A percentile compares a stretch with the other conserved stretches of the same genome.
Conservation (phyloP, 306 rosid species). For the Fragaria nilgerrensis region DNA sequence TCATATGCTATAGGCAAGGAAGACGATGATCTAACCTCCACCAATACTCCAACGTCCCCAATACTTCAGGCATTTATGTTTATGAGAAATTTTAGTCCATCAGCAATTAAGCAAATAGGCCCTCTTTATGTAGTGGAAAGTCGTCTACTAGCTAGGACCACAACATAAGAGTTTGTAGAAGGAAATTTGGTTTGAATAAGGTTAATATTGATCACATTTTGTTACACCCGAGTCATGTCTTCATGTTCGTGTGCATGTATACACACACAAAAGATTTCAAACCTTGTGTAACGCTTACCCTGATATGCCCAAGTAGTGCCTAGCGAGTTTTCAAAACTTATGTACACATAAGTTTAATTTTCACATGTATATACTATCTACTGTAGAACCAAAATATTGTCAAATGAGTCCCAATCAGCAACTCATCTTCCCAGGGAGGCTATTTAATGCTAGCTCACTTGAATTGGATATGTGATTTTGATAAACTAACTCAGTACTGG, state of each 20-base stretch:
- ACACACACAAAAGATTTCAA: no score
- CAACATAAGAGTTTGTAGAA: not conserved
- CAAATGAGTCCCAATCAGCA: not conserved
- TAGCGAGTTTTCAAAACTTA: no score
- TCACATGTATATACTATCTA: not conserved
- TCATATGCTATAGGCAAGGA: not conserved
- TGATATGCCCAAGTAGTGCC: no score
- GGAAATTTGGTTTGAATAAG: not conserved
- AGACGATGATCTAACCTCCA: constrained; percentile 23
- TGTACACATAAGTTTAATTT: not conserved
- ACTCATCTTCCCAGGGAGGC: not conserved
- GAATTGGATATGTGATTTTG: not conserved
- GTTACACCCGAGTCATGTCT: no score
- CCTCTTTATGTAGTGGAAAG: not conserved
- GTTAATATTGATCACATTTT: no score
- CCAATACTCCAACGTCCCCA: not conserved
- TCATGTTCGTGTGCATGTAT: no score
- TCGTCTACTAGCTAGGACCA: not conserved
- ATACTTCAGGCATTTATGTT: not conserved
- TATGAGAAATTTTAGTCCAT: not conserved
- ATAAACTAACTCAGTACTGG: not conserved
- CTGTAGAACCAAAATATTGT: no score
- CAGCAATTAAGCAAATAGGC: not conserved
- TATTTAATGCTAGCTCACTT: not conserved
- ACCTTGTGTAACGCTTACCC: no score